Evolutionary conservation across 1,284 basidiomycete genomes (phyloP).

Genomic region (Testicularia cyperi): DNA sequence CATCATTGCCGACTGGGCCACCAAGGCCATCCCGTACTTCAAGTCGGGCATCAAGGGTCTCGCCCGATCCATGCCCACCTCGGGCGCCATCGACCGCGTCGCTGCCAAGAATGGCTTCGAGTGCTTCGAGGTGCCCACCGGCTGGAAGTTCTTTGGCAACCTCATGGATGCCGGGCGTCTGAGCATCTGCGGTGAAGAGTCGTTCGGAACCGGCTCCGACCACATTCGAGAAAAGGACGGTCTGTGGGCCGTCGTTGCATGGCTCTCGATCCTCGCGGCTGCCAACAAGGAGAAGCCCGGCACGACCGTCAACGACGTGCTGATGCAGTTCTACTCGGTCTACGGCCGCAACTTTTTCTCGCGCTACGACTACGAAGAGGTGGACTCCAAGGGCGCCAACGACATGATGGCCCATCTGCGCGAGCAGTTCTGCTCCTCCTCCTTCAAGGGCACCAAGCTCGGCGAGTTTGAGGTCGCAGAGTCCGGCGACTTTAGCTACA

Average conservation of each 20-base stretch:
- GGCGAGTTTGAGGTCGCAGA: conserved; percentile 77
- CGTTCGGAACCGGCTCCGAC: conserved; percentile 98
- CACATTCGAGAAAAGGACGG: conserved; percentile 99
- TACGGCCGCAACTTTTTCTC: conserved; percentile 99
- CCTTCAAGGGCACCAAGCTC: conserved; percentile 54
- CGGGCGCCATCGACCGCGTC: conserved; percentile 93
- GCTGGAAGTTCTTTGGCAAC: conserved; percentile 99
- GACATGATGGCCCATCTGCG: conserved; percentile 80
- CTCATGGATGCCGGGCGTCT: conserved; percentile 96
- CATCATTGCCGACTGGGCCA: conserved; percentile 95
- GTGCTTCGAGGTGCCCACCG: conserved; percentile 94
- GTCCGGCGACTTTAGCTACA: conserved; percentile 89
- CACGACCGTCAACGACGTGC: conserved; percentile 59
- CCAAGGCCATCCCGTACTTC: conserved; percentile 94
- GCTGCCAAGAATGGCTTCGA: conserved; percentile 92
- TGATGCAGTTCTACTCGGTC: conserved; percentile 80
- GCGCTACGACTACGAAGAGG: conserved; percentile 96
- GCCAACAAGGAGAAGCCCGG: conserved; percentile 72
- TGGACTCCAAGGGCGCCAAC: conserved; percentile 84
- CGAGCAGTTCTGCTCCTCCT: conserved; percentile 70
- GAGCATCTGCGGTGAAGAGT: conserved; percentile 98
- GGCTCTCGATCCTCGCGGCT: conserved; percentile 93
- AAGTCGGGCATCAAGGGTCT: conserved; percentile 86
- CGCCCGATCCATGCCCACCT: conserved; percentile 94
- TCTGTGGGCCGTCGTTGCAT: conserved; percentile 94